Base-by-base conservation (phyloP, 805 yeast species). In the Kodamaea hsintzibuensis region DNA sequence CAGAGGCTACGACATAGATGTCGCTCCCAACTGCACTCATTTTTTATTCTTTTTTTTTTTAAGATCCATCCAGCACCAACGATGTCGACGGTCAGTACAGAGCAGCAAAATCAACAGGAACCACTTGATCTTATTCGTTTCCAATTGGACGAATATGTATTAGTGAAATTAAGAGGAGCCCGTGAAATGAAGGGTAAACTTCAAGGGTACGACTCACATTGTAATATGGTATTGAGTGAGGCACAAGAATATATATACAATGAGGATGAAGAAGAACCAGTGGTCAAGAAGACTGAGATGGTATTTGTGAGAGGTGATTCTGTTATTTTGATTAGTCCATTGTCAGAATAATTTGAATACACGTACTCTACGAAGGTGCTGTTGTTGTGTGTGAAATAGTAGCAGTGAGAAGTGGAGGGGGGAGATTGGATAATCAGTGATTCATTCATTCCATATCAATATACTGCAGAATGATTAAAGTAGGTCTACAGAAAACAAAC, bases 301-400 rank as follows among this genome's bases (percentile, higher is more conserved):
- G 85, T 95, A 43, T 93, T 93, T 72, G 92, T 95, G 13, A 86
- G 99, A 75, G 99, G 99, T n/a, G 99, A 95, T 72, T 85, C 96
- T 2, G 98, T 95, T 44, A 90, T 96, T 49, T 79, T 92, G 61
- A 86, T 95, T 51, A 84, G 88, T 51, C 78, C 80, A 14, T 40
- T 48, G 16, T 59, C 62, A 27, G 66, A 61, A 49, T 56, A 50
- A 19, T 4, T 22, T 6, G 18, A 1, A 33, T 17, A 16, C 37
- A 30, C 8, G 6, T 6, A 22, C 25, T 22, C 13, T 9, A 30
- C 10, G 35, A 30, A 27, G 10, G 35, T 30, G 35, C 8, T 30
- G 35, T 12, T 30, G 10, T 9, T 4, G 22, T 18, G 22, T 18
- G 39, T n/a, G 19, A 40, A 17, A 16, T 19, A 30, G 19, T 17